Conservation (phyloP, 495 filamentous ascomycete species). For the Xylaria curta region DNA sequence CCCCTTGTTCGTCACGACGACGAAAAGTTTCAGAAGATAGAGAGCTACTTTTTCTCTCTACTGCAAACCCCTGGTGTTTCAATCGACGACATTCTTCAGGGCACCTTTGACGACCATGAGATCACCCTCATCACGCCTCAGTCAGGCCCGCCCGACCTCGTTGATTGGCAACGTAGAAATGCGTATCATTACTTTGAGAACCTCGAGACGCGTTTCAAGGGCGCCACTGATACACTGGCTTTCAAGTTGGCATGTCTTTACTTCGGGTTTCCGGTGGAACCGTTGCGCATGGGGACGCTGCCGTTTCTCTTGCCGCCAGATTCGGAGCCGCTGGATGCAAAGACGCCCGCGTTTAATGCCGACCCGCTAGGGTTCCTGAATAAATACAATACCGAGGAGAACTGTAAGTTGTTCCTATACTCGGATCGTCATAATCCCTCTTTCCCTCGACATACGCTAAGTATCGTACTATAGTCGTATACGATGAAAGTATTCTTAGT, state of each 20-base stretch:
- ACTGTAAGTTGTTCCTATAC: slow-evolving; percentile 21
- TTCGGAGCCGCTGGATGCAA: slow-evolving; percentile 20
- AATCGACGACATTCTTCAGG: slow-evolving; percentile 34
- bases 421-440: background rate
- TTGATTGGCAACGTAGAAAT: slow-evolving; percentile 28
- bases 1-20: slow-evolving; percentile 26
- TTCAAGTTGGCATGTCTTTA: slow-evolving; percentile 40
- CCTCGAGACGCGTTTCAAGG: slow-evolving; percentile 35
- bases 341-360: background rate
- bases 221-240: slow-evolving; percentile 25
- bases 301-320: slow-evolving; percentile 16
- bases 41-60: slow-evolving; percentile 34
- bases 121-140: slow-evolving; percentile 33
- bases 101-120: slow-evolving; percentile 36
- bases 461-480: background rate
- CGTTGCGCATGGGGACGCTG: slow-evolving; percentile 28
- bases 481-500: slow-evolving; percentile 3
- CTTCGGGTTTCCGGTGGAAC: slow-evolving; percentile 39
- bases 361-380: slow-evolving; percentile 33
- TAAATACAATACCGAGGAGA: slow-evolving; percentile 13
- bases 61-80: slow-evolving; percentile 25
- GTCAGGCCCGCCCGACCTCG: slow-evolving; percentile 26
- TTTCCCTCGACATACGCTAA: background rate
- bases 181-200: slow-evolving; percentile 26
- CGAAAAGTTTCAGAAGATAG: slow-evolving; percentile 28